Percentiles rank a stretch among this genome's conserved stretches.
Evolutionary conservation across 257 asterid genomes (phyloP).

Genomic region (Vinca minor): DNA sequence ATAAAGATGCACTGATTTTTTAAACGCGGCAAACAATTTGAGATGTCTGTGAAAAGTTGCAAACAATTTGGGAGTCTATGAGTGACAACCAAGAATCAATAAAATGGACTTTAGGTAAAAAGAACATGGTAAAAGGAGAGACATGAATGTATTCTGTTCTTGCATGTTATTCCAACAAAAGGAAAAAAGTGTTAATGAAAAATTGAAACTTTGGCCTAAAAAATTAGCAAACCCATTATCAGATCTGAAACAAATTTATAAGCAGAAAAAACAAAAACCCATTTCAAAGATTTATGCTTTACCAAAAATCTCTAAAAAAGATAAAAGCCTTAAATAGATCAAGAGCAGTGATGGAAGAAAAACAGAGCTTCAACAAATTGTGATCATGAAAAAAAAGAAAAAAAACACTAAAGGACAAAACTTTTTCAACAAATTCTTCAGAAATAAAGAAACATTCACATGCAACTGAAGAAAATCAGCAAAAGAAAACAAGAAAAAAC

Average conservation of each 20-base stretch:
- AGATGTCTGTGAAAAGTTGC: too few species aligned
- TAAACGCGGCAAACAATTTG: too few species aligned
- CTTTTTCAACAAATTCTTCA: too few species aligned
- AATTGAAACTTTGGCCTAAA: background rate
- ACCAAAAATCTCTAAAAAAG: too few species aligned
- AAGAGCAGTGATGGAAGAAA: background rate
- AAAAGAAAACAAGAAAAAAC: background rate
- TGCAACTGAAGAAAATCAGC: slow-evolving; percentile 5
- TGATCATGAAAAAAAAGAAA: too few species aligned
- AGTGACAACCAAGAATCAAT: slow-evolving; percentile 27
- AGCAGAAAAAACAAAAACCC: too few species aligned
- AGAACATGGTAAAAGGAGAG: background rate
- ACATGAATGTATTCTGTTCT: background rate
- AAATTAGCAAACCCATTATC: background rate
- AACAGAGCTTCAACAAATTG: background rate
- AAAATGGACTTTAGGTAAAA: slow-evolving; percentile 4
- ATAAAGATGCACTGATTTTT: too few species aligned
- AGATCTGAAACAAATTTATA: slow-evolving; percentile 19
- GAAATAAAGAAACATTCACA: background rate
- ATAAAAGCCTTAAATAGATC: background rate
- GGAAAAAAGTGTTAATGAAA: background rate
- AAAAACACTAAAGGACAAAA: too few species aligned
- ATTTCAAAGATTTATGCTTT: slow-evolving; percentile 9
- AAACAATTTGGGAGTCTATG: too few species aligned
- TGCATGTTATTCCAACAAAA: background rate